Evolutionary conservation across 2,329 filamentous ascomycete species (phyloP).

Genomic region (Aquanectria penicillioides): DNA sequence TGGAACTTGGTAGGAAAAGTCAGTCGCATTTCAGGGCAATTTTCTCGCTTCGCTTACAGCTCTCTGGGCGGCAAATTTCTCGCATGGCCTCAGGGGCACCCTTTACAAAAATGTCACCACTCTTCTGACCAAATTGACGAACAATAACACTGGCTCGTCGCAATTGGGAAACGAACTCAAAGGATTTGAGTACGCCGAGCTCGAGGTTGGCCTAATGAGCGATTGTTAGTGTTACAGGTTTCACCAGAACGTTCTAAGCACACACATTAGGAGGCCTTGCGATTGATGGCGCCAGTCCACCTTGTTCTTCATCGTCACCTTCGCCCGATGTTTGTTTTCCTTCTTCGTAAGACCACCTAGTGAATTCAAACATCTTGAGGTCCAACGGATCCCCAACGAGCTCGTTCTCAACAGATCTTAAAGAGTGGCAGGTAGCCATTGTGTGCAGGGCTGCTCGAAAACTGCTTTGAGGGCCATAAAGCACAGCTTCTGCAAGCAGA

Average conservation of each 20-base stretch:
- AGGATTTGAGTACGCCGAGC: conserved; percentile 88
- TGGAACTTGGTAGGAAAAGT: conserved; percentile 66
- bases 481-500: conserved; percentile 59
- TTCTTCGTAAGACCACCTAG: conserved; percentile 91
- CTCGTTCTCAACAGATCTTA: conserved; percentile 87
- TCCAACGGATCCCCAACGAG: conserved; percentile 94
- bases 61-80: conserved; percentile 87
- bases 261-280: conserved; percentile 77
- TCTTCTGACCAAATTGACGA: conserved; percentile 84
- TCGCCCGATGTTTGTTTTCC: conserved; percentile 74
- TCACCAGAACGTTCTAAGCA: conserved; percentile 53
- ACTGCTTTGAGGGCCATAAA: conserved; percentile 44
- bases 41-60: conserved; percentile 63
- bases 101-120: conserved; percentile 91
- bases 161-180: conserved; percentile 94
- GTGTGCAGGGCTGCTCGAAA: conserved; percentile 79
- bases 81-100: conserved; percentile 97
- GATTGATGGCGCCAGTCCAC: conserved; percentile 84
- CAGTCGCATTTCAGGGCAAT: conserved; percentile 3
- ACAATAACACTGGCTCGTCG: conserved; percentile 93
- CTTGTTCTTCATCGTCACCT: conserved; percentile 77
- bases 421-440: conserved; percentile 97
- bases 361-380: conserved; percentile 99
- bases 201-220: conserved; percentile 69
- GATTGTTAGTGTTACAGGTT: neutral